Evolutionary conservation across 495 filamentous ascomycete genomes (phyloP), one percentile per base, ranked within the genome.

Genomic region (Trichoderma asperelloides): DNA sequence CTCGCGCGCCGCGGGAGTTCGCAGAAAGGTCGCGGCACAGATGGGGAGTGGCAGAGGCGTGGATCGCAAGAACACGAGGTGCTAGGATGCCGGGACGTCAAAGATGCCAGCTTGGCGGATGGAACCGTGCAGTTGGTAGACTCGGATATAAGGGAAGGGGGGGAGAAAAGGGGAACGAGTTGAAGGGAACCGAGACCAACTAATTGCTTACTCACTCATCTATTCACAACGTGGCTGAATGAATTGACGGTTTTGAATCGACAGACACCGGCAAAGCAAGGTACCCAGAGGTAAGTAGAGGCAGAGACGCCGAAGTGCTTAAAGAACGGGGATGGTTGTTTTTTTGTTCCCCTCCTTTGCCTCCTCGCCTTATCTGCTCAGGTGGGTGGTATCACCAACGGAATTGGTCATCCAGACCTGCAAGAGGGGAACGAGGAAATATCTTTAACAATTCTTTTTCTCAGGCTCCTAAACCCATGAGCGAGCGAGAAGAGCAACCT

Each of bases 21-120:
- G 55, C 55, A 60, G 55, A 30, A 60, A 60, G 55, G 55, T 16
- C 55, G 55, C 55, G 15, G 55, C 55, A 28, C 23, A 60, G 55
- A 60, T 23, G 55, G 55, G 25, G 12, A 60, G 55, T 1, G 55
- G 55, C 3, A 2, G 55, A 30, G 55, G 55, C 55, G 55, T 30
- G 55, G 55, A 60, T 21, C 55, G 25, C 55, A 30, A 60, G 55
- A 18, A 28, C 55, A 60, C 55, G 55, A 18, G 23, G 11, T 28
- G 23, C 55, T 60, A 13, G 27, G 55, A 30, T 60, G 55, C 27
- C 55, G 27, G 27, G 55, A 60, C 30, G 55, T 30, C 55, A 60
- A 60, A 60, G 55, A n/a, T 30, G 55, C 55, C 55, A 60, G 55
- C 27, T 30, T 23, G 16, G 55, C 55, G 55, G 51, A 27, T 60